Base-by-base conservation (phyloP, 2,329 filamentous ascomycete genomes). In the Cordyceps farinosa region DNA sequence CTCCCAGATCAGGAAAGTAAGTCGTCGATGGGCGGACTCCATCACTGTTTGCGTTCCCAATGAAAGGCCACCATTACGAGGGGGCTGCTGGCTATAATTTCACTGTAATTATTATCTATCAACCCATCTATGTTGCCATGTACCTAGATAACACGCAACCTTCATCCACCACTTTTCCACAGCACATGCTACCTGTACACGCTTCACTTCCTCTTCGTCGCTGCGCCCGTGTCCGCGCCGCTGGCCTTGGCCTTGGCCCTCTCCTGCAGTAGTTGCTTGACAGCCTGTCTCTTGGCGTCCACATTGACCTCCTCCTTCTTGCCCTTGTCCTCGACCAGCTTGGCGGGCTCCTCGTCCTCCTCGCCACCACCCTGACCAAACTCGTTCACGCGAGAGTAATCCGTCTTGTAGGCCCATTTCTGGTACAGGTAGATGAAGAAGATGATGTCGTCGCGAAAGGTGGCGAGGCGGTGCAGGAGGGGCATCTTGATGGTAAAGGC, bases 401-500 rank as follows among this genome's bases (percentile, higher is more conserved):
- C 95, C 66, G 95, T 83, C 78, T 89, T 92, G 82, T 99, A 99
- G 61, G 89, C 89, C 85, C 87, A 99, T 65, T 89, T 86, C 79
- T 99, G 95, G 78, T 99, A 99, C 4, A 99, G 70, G 79, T 97
- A 99, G 64, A 99, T 84, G 74, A 99, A 99, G 83, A 99, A 99
- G 73, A 99, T 98, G 68, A 99, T 83, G 72, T 99, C 95, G 74
- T 99, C 95, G 65, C 95, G 85, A 67, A 99, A 84, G 0, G 95
- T 98, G 0, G 95, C 92, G 57, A 99, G 82, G 17, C 95, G 87
- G 77, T 99, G 95, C 58, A 99, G 82, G 66, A 93, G 87, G 0
- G 95, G 95, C 95, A 99, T 99, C 80, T 98, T 98, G 81, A 99
- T 97, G 45, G 95, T 99, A 72, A 98, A 99, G 2, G 95, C 95